Percentiles rank a stretch among this genome's conserved stretches.
These are phyloP conservation scores for Murraya paniculata DNA, from an alignment of 345 rosid genomes.

Conservation along the genomic window DNA sequence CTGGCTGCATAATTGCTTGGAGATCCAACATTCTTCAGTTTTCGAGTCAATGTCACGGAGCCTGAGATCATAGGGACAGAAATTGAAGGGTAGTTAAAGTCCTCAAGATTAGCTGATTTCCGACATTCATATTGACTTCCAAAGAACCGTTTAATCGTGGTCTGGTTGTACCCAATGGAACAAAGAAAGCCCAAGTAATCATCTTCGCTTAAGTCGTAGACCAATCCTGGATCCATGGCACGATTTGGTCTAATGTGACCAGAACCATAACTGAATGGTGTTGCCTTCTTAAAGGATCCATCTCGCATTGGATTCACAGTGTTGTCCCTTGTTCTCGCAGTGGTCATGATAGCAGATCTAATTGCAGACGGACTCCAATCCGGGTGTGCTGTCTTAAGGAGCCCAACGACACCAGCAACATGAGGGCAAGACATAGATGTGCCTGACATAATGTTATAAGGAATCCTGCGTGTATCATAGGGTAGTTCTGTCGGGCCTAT, in stretches of 20 bases:
- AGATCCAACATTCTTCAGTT: constrained; percentile 66
- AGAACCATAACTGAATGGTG: constrained; percentile 58
- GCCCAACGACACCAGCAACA: constrained; percentile 50
- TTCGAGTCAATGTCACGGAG: constrained; percentile 37
- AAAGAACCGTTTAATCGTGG: constrained; percentile 28
- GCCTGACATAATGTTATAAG: constrained; percentile 41
- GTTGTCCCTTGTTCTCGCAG: constrained; percentile 65
- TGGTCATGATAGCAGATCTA: constrained; percentile 57
- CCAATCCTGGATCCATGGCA: constrained; percentile 68
- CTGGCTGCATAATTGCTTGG: constrained; percentile 41
- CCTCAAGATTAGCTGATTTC: constrained; percentile 29
- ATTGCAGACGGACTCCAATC: constrained; percentile 58
- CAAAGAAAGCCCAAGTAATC: constrained; percentile 77
- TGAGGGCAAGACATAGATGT: constrained; percentile 73
- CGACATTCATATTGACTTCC: constrained; percentile 38
- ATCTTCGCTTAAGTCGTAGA: constrained; percentile 47
- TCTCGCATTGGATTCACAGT: constrained; percentile 31
- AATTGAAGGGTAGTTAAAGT: constrained; percentile 81
- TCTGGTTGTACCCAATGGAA: constrained; percentile 54
- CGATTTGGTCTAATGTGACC: constrained; percentile 82
- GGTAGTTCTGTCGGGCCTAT: constrained; percentile 29
- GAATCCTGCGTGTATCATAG: constrained; percentile 36
- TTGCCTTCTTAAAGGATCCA: constrained; percentile 31
- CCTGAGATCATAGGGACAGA: constrained; percentile 34
- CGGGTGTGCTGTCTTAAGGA: constrained; percentile 41